Evolutionary conservation across 2,329 filamentous ascomycete species (phyloP).

Genomic region (Beauveria varroae): DNA sequence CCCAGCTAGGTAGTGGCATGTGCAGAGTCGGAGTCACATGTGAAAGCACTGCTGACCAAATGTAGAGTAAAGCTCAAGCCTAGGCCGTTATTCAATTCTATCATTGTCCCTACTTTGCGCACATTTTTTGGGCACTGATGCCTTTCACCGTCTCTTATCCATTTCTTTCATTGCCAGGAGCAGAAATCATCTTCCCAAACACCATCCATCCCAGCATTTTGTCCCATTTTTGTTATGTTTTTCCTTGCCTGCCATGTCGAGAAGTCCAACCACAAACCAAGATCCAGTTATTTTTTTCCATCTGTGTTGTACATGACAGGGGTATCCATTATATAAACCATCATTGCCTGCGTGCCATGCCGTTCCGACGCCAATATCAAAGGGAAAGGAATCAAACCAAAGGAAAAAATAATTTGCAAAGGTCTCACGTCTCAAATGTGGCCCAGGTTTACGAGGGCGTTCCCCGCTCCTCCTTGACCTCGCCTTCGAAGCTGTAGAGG

Average conservation of each 20-base stretch:
- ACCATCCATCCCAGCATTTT: not conserved
- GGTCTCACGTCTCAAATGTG: constrained; percentile 24
- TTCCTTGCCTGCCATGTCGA: constrained; percentile 2
- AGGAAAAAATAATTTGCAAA: not conserved
- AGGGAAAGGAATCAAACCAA: not conserved
- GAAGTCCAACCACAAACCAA: not conserved
- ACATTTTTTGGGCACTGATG: not conserved
- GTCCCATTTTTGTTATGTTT: not conserved
- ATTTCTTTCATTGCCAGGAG: not conserved
- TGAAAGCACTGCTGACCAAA: not conserved
- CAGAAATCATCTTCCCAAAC: not conserved
- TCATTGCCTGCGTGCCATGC: constrained; percentile 1
- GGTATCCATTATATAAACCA: constrained; percentile 5
- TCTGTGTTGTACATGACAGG: constrained; percentile 1
- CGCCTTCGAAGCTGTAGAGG: constrained; percentile 66
- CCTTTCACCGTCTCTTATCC: not conserved
- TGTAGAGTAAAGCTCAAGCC: not conserved
- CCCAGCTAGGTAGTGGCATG: not conserved
- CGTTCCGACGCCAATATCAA: not conserved
- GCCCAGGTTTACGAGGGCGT: constrained; percentile 36
- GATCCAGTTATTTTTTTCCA: not conserved
- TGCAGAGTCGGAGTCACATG: not conserved
- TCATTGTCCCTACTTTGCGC: not conserved
- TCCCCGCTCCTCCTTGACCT: constrained; percentile 40
- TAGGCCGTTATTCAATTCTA: not conserved